Conservation (phyloP, 2,329 filamentous ascomycete species). For the Diaporthe ilicicola region DNA sequence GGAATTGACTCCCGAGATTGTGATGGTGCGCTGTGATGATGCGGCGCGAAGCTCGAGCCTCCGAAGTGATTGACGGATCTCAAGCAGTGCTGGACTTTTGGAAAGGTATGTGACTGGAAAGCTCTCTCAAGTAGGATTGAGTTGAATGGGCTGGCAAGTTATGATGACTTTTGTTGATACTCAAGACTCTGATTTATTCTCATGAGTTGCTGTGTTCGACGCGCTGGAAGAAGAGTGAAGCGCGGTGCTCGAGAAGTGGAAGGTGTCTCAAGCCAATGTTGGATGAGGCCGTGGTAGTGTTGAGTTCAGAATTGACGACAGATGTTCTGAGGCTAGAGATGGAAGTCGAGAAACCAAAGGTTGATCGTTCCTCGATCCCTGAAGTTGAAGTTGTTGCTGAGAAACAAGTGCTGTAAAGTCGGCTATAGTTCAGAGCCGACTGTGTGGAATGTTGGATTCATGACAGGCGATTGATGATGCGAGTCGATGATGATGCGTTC, state of each 20-base stretch:
- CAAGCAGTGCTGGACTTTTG: background rate
- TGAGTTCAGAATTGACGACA: background rate
- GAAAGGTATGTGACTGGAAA: background rate
- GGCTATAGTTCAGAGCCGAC: background rate
- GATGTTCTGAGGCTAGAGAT: background rate
- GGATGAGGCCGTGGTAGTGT: background rate
- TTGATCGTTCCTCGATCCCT: background rate
- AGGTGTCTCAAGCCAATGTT: background rate
- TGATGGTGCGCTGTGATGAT: background rate
- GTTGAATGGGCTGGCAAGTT: background rate
- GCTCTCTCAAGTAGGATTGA: background rate
- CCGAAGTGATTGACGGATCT: background rate
- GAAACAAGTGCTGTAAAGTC: background rate
- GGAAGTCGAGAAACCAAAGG: too few species aligned
- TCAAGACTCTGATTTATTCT: background rate
- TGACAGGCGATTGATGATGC: conserved; percentile 1
- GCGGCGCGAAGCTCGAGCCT: background rate
- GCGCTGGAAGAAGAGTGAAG: background rate
- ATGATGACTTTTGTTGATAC: background rate
- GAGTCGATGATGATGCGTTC: conserved; percentile 17
- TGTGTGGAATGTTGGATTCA: background rate
- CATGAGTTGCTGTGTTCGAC: background rate
- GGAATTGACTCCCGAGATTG: background rate
- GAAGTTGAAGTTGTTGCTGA: background rate
- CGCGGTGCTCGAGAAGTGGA: conserved; percentile 3